These are phyloP conservation scores for Xylaria telfairii DNA, from an alignment of 495 filamentous ascomycete genomes.

Conservation along the genomic window DNA sequence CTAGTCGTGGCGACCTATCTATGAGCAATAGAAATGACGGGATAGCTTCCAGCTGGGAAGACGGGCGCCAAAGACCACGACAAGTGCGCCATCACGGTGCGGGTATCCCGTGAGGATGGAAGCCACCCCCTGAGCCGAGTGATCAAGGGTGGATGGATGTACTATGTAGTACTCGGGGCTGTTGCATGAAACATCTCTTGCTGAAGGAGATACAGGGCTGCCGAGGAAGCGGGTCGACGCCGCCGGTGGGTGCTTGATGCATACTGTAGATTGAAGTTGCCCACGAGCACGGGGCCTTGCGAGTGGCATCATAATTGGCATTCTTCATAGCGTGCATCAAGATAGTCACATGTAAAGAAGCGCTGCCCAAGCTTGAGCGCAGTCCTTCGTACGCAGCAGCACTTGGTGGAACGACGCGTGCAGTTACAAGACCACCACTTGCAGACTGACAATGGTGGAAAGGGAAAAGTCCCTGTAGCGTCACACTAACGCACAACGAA, in stretches of 20 bases:
- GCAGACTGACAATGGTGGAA: slow-evolving; percentile 42
- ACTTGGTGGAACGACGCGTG: slow-evolving; percentile 9
- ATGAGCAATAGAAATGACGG: slow-evolving; percentile 23
- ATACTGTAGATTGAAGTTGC: background rate
- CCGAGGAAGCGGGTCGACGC: background rate
- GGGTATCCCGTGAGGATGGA: background rate
- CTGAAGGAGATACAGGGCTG: background rate
- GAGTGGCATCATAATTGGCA: background rate
- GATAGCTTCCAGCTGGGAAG: slow-evolving; percentile 11
- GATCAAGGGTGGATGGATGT: background rate
- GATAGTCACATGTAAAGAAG: slow-evolving; percentile 26
- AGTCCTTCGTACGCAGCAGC: slow-evolving; percentile 28
- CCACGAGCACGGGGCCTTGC: background rate
- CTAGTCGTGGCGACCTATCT: slow-evolving; percentile 13
- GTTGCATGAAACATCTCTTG: slow-evolving; percentile 14
- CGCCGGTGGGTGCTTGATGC: background rate
- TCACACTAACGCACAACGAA: slow-evolving; percentile 31
- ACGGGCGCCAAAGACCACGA: background rate
- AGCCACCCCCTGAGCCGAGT: slow-evolving; percentile 10
- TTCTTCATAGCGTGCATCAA: background rate
- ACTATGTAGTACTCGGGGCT: slow-evolving; percentile 9
- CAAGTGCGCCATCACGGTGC: background rate
- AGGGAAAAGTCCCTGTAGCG: slow-evolving; percentile 35
- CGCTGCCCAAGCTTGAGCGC: background rate
- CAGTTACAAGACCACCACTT: slow-evolving; percentile 23